phyloP scores from a whole-genome alignment of 192 early-diverging fungal genomes.

The Glomus cerebriforme region DNA sequence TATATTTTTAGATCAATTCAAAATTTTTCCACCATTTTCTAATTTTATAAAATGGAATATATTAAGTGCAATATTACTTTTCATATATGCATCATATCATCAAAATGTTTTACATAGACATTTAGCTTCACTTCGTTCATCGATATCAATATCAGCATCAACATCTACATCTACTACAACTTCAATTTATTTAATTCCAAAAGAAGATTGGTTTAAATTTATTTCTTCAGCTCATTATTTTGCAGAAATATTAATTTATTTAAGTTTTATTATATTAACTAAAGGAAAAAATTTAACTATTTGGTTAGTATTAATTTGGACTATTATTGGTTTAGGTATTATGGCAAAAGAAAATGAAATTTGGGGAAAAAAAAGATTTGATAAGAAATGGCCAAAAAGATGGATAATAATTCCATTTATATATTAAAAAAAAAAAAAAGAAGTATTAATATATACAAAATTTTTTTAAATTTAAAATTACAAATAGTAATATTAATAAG shows the following conservation, averaged over 20 bases:
- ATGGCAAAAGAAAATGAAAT: slow-evolving; percentile 63
- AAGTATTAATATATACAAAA: too few relatives aligned
- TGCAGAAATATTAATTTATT: slow-evolving; percentile 71
- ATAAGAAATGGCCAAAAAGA: slow-evolving; percentile 39
- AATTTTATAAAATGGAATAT: slow-evolving; percentile 27
- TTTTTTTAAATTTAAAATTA: too few relatives aligned
- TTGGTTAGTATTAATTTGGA: slow-evolving; percentile 58
- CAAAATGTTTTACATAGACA: slow-evolving; percentile 68
- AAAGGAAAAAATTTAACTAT: slow-evolving; percentile 43
- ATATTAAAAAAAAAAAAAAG: background rate
- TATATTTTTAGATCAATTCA: background rate
- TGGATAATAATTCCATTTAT: slow-evolving; percentile 17
- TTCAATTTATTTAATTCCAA: slow-evolving; percentile 60
- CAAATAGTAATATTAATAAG: too few relatives aligned
- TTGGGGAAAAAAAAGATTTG: slow-evolving; percentile 72
- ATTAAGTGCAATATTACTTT: slow-evolving; percentile 43
- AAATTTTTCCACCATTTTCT: slow-evolving; percentile 33
- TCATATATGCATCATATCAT: slow-evolving; percentile 61
- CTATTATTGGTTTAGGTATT: slow-evolving; percentile 59
- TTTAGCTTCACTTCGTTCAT: slow-evolving; percentile 58
- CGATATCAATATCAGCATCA: too few relatives aligned
- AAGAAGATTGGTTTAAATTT: slow-evolving; percentile 67
- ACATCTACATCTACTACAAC: background rate
- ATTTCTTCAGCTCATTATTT: slow-evolving; percentile 70
- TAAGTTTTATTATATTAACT: slow-evolving; percentile 56